phyloP scores from a whole-genome alignment of 495 filamentous ascomycete genomes.

The Lasiosphaeris hirsuta region DNA sequence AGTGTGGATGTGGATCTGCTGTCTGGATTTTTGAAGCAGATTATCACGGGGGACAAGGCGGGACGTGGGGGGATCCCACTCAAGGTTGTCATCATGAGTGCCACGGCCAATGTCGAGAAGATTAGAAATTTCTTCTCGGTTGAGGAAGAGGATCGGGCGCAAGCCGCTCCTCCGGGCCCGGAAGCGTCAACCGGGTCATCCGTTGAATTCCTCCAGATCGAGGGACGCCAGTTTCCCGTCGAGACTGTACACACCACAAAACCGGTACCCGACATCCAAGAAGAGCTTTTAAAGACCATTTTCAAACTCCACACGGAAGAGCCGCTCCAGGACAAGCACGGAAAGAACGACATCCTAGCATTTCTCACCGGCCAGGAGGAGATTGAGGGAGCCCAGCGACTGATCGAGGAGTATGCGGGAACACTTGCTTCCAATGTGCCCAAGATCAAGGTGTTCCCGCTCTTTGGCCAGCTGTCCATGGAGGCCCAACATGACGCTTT shows the following conservation, averaged over 20 bases:
- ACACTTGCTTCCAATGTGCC: constrained; percentile 71
- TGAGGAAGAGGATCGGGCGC: constrained; percentile 1
- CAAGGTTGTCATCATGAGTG: constrained; percentile 95
- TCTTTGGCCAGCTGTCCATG: constrained; percentile 55
- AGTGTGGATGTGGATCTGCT: constrained; percentile 94
- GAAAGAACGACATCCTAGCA: constrained; percentile 68
- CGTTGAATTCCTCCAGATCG: constrained; percentile 63
- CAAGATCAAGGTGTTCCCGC: constrained; percentile 53
- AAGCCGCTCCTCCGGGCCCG: not conserved
- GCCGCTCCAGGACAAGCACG: constrained; percentile 67
- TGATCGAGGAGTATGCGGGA: constrained; percentile 74
- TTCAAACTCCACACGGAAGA: constrained; percentile 87
- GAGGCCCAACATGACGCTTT: constrained; percentile 84
- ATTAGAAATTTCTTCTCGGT: constrained; percentile 70
- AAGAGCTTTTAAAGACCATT: constrained; percentile 75
- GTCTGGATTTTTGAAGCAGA: constrained; percentile 78
- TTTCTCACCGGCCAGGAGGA: constrained; percentile 94
- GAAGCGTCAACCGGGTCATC: constrained; percentile 6
- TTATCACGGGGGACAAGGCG: constrained; percentile 55
- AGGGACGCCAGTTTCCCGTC: constrained; percentile 87
- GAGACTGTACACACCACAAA: constrained; percentile 71
- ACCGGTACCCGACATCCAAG: constrained; percentile 79
- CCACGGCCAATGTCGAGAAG: constrained; percentile 82
- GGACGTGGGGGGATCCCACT: constrained; percentile 68
- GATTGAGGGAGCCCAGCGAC: constrained; percentile 74